Base-by-base conservation (phyloP, 108 stramenopile genomes). In the Skeletonema menzelii region DNA sequence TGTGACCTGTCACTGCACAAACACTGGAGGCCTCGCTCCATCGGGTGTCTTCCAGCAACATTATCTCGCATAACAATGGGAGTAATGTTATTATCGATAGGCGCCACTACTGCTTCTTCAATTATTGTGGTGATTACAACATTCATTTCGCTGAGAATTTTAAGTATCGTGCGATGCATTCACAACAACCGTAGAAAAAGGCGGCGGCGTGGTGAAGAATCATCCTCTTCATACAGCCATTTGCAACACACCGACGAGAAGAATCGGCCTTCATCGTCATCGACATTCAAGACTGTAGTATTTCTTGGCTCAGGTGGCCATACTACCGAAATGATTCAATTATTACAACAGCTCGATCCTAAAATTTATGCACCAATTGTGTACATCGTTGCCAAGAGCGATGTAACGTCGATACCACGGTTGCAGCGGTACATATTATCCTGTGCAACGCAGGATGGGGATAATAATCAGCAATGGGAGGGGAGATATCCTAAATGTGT, bases 221-320 rank as follows among this genome's bases (percentile, higher is more conserved):
- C 49, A 8, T 37, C 35, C 35, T 37, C 35, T 12, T n/a, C 40
- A 15, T 5, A n/a, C 15, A 15, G 0, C 40, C 40, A 42, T 15
- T 4, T n/a, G 4, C 15, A n/a, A 42, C 11, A 42, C 40, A 42
- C 2, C 5, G 11, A 11, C 2, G 38, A 40, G 15, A 15, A 42
- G 40, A 42, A 15, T 15, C 40, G 15, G 2, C 6, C 46, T 4
- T 47, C 12, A 19, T 24, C 20, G 24, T 53, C 49, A 53, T 53
- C 49, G 8, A 63, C 8, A 53, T 68, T 86, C 24, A 82, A 82
- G 35, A 90, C 90, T 8, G 47, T 95, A 56, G 84, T 92, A 0
- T 88, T 95, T 19, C 56, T 95, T 53, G 95, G 95, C 11, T 91
- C 90, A 11, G 95, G 95, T 20, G 95, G 95, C 14, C 95, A 96